Evolutionary conservation across 2,329 filamentous ascomycete genomes (phyloP), one percentile per base, ranked within the genome.

Genomic region (Dendrostoma leiphaemia): DNA sequence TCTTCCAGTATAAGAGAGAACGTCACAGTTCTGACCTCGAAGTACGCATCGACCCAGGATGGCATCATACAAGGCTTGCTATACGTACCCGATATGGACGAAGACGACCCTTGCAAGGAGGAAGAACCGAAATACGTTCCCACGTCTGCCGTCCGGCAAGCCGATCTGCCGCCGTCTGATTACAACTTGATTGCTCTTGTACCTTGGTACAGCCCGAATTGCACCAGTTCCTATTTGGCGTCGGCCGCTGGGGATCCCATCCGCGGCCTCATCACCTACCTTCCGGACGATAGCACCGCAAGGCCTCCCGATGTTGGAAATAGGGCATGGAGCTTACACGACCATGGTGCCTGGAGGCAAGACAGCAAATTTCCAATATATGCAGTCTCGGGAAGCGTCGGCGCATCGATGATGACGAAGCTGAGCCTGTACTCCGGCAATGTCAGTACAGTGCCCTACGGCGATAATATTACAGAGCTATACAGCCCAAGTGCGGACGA

Each of bases 111-210:
- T 0, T 97, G 92, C 72, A 77, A 78, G 65, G 74, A 83, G 15
- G 71, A 81, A 44, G 83, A 87, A 38, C 78, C 78, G 37, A 69
- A 79, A n/a, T 84, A 87, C 61, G 79, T 97, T 8, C 90, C 91
- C 1, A 63, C 69, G 34, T 92, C 94, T 68, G 90, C 85, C 51
- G 96, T 90, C 12, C 83, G 87, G 15, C 80, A 82, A 62, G 68
- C 71, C n/a, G 80, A 94, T 63, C 81, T 97, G 1, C 84, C 85
- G 0, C 75, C 78, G 0, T 79, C 80, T 46, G 84, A 88, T 61
- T 91, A 90, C 68, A 84, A 87, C 52, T 76, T 91, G 48, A 83
- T 97, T 62, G 92, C 89, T 26, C 74, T 97, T 50, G 92, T 90
- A 23, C 93, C 93, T 26, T 97, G 93, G 92, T 84, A 91, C 62